Evolutionary conservation across 2,329 filamentous ascomycete species (phyloP).

Genomic region (Sclerotinia minor): DNA sequence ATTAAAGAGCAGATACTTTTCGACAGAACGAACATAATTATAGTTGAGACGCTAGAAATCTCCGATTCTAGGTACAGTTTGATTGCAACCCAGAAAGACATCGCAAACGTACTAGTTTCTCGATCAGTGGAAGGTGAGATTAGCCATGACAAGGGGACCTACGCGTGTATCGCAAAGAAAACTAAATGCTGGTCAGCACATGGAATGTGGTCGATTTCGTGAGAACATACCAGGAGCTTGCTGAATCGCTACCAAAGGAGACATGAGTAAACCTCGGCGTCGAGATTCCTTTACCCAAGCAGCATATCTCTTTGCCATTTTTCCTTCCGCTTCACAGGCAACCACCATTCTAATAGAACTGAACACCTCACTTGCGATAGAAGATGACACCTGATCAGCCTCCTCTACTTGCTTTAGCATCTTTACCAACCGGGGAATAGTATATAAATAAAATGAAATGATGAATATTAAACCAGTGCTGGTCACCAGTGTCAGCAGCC

Average conservation of each 20-base stretch:
- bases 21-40: constrained; percentile 52
- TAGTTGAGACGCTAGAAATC: constrained; percentile 51
- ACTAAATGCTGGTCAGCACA: neutral
- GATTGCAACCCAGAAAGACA: constrained; percentile 64
- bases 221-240: constrained; percentile 46
- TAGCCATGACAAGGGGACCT: neutral
- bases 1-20: neutral
- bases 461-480: constrained; percentile 57
- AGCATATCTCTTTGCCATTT: constrained; percentile 54
- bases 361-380: constrained; percentile 62
- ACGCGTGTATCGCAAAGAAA: constrained; percentile 26
- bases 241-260: constrained; percentile 45
- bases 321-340: constrained; percentile 60
- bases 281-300: constrained; percentile 56
- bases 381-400: constrained; percentile 57
- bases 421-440: constrained; percentile 58
- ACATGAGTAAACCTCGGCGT: constrained; percentile 32
- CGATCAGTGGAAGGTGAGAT: neutral
- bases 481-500: constrained; percentile 59
- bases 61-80: constrained; percentile 48
- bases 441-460: constrained; percentile 49
- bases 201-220: neutral
- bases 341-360: constrained; percentile 61
- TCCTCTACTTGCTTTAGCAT: constrained; percentile 48
- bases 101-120: constrained; percentile 52